Evolutionary conservation across 768 basidiomycete genomes (phyloP), one percentile per base, ranked within the genome.

Genomic region (Leccinellum rugosiceps): DNA sequence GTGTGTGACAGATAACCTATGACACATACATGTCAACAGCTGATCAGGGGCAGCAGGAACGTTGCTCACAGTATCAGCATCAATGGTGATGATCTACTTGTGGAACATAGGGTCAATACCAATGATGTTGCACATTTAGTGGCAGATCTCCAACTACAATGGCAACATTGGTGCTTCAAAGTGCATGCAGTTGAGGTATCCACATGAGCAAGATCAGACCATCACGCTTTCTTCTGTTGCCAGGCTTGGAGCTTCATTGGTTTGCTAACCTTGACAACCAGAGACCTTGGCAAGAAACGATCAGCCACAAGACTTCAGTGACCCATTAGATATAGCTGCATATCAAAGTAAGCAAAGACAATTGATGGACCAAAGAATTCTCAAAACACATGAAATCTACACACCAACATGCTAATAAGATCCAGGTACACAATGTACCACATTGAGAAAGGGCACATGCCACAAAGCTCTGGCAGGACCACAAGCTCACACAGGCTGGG

Each of bases 21-120:
- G 48, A 28, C 32, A 49, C 32, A 8, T 14, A n/a, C 32, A 32
- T 17, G 21, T 74, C 32, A 73, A 62, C n/a, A 56, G 4, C 11
- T 28, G 13, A 14, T 46, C 17, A 23, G 50, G 0, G 11, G n/a
- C 15, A 11, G 25, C 23, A 25, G 23, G 19, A 23, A 51, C 19
- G 14, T 2, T 17, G 68, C 74, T 55, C 50, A 83, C 83, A 1
- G 83, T 84, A 74, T 87, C 86, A 15, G 85, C 85, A 72, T 87
- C 85, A 15, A 87, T 81, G 51, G 84, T 86, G 71, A 87, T 85
- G 61, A 87, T 80, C 70, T 86, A 87, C 69, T 87, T 86, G 65
- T 87, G 87, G 71, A 87, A 87, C 17, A 83, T 82, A 11, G 85
- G 85, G 53, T 87, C 86, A 46, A 87, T 86, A 13, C 85, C 85